Percentiles rank a stretch among this genome's conserved stretches.
Evolutionary conservation across 2,329 filamentous ascomycete genomes (phyloP).

Genomic region (Penicillium sp.): DNA sequence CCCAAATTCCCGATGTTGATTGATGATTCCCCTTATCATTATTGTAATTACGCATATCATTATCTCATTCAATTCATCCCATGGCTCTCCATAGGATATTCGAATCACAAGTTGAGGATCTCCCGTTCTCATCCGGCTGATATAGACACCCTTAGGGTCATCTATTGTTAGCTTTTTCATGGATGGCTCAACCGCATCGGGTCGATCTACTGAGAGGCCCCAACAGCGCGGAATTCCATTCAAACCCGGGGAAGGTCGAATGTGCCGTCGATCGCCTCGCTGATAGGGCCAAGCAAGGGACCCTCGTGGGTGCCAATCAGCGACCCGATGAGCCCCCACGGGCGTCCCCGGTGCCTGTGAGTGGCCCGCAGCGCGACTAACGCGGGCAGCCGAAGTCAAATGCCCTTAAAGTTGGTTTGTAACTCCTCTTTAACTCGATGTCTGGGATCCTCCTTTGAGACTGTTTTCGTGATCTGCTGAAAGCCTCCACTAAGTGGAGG

Average conservation of each 20-base stretch:
- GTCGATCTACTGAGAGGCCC: background rate
- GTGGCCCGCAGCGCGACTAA: slow-evolving; percentile 15
- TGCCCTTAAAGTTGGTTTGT: slow-evolving; percentile 25
- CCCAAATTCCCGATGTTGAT: too few species aligned
- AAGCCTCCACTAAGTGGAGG: background rate
- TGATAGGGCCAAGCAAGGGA: slow-evolving; percentile 20
- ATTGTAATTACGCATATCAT: background rate
- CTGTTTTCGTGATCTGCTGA: background rate
- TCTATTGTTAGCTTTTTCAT: too few species aligned
- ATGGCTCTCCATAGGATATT: background rate
- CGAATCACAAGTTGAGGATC: too few species aligned
- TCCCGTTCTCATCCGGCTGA: too few species aligned
- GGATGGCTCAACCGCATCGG: background rate
- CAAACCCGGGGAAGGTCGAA: slow-evolving; percentile 18
- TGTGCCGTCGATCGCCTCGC: slow-evolving; percentile 15
- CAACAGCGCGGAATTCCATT: slow-evolving; percentile 7
- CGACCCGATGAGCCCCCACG: slow-evolving; percentile 13
- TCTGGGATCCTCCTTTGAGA: background rate
- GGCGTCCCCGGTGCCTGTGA: slow-evolving; percentile 16
- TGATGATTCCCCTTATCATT: background rate
- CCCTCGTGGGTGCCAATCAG: slow-evolving; percentile 13
- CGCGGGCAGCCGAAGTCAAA: slow-evolving; percentile 22
- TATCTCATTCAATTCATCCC: background rate
- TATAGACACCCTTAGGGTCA: too few species aligned
- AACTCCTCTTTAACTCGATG: background rate